Conservation (phyloP, 805 yeast genomes). For the Teunomyces atbi region DNA sequence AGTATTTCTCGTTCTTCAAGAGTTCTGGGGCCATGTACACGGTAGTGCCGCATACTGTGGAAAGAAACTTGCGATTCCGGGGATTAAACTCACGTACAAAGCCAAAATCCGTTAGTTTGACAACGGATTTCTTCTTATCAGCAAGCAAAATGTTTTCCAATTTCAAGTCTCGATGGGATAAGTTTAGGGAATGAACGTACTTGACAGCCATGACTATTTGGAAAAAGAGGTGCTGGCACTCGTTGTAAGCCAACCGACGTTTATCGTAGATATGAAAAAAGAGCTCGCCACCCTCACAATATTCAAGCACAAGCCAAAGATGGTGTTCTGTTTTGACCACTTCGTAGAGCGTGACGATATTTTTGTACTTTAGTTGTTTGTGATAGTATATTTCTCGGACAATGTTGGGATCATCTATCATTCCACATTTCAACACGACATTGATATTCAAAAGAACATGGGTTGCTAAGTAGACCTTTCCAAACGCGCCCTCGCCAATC, state of each 20-base stretch:
- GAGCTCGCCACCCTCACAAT: slow-evolving; percentile 80
- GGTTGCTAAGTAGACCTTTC: slow-evolving; percentile 82
- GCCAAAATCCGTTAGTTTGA: slow-evolving; percentile 90
- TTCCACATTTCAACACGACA: slow-evolving; percentile 81
- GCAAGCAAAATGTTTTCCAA: slow-evolving; percentile 71
- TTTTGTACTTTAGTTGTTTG: slow-evolving; percentile 76
- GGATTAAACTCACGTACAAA: slow-evolving; percentile 74
- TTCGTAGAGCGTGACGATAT: slow-evolving; percentile 83
- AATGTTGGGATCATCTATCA: slow-evolving; percentile 74
- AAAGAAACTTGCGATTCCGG: slow-evolving; percentile 49
- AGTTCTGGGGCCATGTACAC: slow-evolving; percentile 98
- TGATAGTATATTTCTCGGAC: slow-evolving; percentile 90
- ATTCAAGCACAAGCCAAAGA: slow-evolving; percentile 88
- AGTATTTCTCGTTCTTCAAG: slow-evolving; percentile 62
- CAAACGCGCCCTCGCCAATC: slow-evolving; percentile 92
- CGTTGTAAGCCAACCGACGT: slow-evolving; percentile 50
- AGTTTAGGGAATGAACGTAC: slow-evolving; percentile 73
- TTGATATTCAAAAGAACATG: slow-evolving; percentile 71
- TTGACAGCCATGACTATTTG: slow-evolving; percentile 66
- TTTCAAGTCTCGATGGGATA: slow-evolving; percentile 83
- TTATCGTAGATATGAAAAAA: slow-evolving; percentile 60
- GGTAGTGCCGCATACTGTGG: slow-evolving; percentile 90
- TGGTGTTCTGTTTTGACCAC: slow-evolving; percentile 74
- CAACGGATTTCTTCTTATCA: slow-evolving; percentile 51
- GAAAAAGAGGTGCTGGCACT: slow-evolving; percentile 53